Conservation (phyloP, 2,329 filamentous ascomycete species). For the Teratosphaeria pseudoeucalypti region DNA sequence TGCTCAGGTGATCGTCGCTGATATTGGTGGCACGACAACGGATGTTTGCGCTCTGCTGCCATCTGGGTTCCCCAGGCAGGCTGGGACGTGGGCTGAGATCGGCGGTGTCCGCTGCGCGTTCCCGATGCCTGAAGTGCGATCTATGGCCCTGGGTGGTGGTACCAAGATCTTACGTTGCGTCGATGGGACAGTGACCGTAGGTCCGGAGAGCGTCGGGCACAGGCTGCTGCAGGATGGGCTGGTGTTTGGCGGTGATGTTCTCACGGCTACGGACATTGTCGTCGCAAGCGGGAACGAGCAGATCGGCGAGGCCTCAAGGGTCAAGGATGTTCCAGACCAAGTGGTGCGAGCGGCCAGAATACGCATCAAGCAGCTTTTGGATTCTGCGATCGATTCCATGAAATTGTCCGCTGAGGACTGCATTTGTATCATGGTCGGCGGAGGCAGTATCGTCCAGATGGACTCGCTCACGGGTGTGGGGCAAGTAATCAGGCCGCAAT, state of each 20-base stretch:
- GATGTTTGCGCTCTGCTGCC: slow-evolving; percentile 51
- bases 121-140: slow-evolving; percentile 39
- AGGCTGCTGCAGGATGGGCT: slow-evolving; percentile 39
- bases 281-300: slow-evolving; percentile 24
- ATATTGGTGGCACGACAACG: slow-evolving; percentile 56
- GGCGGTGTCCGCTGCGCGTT: slow-evolving; percentile 48
- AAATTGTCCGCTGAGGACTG: slow-evolving; percentile 45
- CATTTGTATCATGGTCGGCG: slow-evolving; percentile 47
- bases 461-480: slow-evolving; percentile 40
- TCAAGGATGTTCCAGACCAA: slow-evolving; percentile 9
- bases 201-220: slow-evolving; percentile 48
- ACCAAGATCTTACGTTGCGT: slow-evolving; percentile 30
- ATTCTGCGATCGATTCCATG: slow-evolving; percentile 45
- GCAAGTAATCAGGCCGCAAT: slow-evolving; percentile 41
- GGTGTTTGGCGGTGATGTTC: slow-evolving; percentile 43
- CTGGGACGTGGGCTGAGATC: slow-evolving; percentile 49
- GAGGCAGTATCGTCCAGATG: slow-evolving; percentile 44
- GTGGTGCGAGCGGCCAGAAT: slow-evolving; percentile 18
- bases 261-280: slow-evolving; percentile 46
- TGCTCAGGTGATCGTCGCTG: slow-evolving; percentile 43
- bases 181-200: slow-evolving; percentile 34
- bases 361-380: slow-evolving; percentile 40
- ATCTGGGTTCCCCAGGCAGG: slow-evolving; percentile 52
- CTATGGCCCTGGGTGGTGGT: slow-evolving; percentile 49
- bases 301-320: slow-evolving; percentile 16